These are phyloP conservation scores for Bisporella sp. DNA, from an alignment of 2,329 filamentous ascomycete genomes.

Conservation along the genomic window DNA sequence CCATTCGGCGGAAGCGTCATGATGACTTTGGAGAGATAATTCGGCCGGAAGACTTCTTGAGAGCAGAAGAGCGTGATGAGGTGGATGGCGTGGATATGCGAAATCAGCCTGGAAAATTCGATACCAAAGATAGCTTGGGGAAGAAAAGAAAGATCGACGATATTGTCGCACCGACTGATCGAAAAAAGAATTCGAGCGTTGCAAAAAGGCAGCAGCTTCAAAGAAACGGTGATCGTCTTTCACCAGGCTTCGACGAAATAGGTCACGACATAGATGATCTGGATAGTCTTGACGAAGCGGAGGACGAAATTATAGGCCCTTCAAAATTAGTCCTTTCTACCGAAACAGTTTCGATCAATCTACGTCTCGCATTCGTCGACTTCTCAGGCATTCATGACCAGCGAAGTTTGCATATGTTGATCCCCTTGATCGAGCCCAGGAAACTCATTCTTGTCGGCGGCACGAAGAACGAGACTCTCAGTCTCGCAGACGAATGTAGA, in stretches of 20 bases:
- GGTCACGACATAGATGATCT: constrained; percentile 35
- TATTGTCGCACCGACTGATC: constrained; percentile 37
- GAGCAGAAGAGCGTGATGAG: constrained; percentile 84
- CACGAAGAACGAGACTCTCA: constrained; percentile 66
- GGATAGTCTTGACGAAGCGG: constrained; percentile 51
- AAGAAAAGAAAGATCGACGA: constrained; percentile 96
- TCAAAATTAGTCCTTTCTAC: constrained; percentile 65
- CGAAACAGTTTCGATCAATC: constrained; percentile 58
- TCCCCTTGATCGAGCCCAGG: constrained; percentile 86
- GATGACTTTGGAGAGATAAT: constrained; percentile 96
- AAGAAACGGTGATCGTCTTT: constrained; percentile 37
- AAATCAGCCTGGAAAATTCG: constrained; percentile 41
- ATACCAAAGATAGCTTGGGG: constrained; percentile 59
- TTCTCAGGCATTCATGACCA: constrained; percentile 91
- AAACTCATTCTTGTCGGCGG: constrained; percentile 93
- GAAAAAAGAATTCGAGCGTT: constrained; percentile 33
- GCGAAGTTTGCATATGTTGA: constrained; percentile 87
- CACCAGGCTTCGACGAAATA: constrained; percentile 25
- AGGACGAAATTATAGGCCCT: constrained; percentile 54
- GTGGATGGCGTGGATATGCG: constrained; percentile 58
- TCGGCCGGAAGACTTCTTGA: constrained; percentile 84
- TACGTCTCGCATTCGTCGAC: constrained; percentile 82
- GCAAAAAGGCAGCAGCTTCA: constrained; percentile 54
- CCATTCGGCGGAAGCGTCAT: constrained; percentile 67
- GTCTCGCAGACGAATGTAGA: constrained; percentile 74